phyloP scores from a whole-genome alignment of 345 rosid genomes.

The Erysimum cheiranthoides region DNA sequence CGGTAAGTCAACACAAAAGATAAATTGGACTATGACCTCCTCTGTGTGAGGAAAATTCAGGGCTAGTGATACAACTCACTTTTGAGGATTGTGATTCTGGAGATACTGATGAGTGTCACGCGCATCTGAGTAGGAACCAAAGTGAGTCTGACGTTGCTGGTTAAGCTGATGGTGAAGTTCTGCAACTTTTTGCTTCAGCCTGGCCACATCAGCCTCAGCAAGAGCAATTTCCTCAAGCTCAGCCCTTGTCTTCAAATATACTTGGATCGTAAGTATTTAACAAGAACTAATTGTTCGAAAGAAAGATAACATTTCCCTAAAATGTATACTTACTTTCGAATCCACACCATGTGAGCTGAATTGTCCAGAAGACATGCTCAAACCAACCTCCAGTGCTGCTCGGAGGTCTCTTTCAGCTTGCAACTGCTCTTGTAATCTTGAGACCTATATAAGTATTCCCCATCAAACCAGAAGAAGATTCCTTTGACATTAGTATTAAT shows the following conservation, averaged over 20 bases:
- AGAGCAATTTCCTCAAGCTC: constrained; percentile 99
- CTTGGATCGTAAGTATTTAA: constrained; percentile 41
- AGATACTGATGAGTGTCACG: constrained; percentile 77
- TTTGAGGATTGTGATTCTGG: constrained; percentile 81
- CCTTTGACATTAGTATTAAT: constrained; percentile 12
- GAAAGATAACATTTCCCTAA: constrained; percentile 20
- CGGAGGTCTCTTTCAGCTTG: constrained; percentile 99
- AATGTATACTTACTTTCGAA: constrained; percentile 70
- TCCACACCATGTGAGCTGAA: constrained; percentile 89
- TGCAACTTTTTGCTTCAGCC: constrained; percentile 97
- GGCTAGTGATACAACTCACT: constrained; percentile 57
- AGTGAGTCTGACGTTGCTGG: constrained; percentile 92
- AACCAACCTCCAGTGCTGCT: constrained; percentile 96
- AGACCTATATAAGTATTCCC: constrained; percentile 61
- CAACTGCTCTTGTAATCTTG: constrained; percentile 97
- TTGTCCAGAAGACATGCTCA: constrained; percentile 98
- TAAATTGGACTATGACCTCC: constrained; percentile 14
- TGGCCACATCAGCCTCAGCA: constrained; percentile 99
- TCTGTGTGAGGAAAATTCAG: constrained; percentile 16
- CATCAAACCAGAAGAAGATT: constrained; percentile 26
- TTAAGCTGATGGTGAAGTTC: constrained; percentile 98
- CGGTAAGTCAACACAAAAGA: constrained; percentile 6
- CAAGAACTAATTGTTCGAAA: constrained; percentile 1
- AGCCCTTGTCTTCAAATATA: constrained; percentile 86
- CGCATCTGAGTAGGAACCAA: constrained; percentile 77